Evolutionary conservation across 768 basidiomycete genomes (phyloP).

Genomic region (Serpula lacrymans): DNA sequence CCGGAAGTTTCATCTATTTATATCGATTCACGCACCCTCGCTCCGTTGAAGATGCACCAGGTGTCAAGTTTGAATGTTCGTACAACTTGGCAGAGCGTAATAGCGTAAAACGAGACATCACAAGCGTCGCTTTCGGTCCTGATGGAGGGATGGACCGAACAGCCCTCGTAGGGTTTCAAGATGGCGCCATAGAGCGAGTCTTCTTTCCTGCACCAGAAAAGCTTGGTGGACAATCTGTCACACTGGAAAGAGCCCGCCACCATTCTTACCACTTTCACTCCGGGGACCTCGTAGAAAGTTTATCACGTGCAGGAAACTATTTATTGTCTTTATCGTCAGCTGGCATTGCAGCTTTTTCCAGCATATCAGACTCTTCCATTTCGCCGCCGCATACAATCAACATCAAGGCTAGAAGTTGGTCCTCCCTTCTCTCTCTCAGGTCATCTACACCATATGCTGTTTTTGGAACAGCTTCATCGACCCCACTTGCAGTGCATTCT

Average conservation of each 20-base stretch:
- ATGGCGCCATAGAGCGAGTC: constrained; percentile 55
- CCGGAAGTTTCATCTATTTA: constrained; percentile 54
- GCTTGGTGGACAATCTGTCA: no score
- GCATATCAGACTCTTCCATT: constrained; percentile 18
- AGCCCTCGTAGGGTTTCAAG: constrained; percentile 55
- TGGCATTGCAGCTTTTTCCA: constrained; percentile 45
- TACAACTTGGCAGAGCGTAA: constrained; percentile 34
- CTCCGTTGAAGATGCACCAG: constrained; percentile 34
- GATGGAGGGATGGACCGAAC: constrained; percentile 43
- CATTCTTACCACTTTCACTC: constrained; percentile 29
- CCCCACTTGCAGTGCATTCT: constrained; percentile 49
- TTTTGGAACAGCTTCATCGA: constrained; percentile 60
- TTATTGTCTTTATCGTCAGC: constrained; percentile 57
- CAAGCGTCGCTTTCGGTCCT: constrained; percentile 46
- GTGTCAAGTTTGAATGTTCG: constrained; percentile 44
- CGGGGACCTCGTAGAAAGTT: constrained; percentile 51
- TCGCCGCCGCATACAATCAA: constrained; percentile 32
- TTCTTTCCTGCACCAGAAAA: constrained; percentile 30
- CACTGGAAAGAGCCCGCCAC: constrained; percentile 7
- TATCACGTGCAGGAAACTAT: constrained; percentile 42
- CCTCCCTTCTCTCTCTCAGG: constrained; percentile 50
- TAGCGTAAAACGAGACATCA: constrained; percentile 44
- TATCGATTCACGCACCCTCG: constrained; percentile 44
- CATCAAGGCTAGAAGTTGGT: constrained; percentile 59
- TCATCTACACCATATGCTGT: constrained; percentile 58